A percentile compares a stretch with the other conserved stretches of the same genome.
phyloP scores from a whole-genome alignment of 371 early-diverging fungal species.

The Rhizopus arrhizus region DNA sequence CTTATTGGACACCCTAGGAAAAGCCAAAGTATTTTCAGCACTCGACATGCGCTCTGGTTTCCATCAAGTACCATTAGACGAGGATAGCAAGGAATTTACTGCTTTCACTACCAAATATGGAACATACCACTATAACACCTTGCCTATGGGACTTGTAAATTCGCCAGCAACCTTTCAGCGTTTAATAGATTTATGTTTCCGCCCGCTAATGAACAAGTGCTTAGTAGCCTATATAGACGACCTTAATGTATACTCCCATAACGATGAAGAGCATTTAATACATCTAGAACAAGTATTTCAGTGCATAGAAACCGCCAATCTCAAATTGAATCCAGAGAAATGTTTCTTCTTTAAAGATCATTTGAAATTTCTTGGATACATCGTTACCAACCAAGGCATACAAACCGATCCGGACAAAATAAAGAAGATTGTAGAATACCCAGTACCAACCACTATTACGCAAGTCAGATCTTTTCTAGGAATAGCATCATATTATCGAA shows the following conservation, averaged over 20 bases:
- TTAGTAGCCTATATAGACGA: slow-evolving; percentile 7
- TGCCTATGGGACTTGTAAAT: slow-evolving; percentile 40
- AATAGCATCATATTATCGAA: slow-evolving; percentile 1
- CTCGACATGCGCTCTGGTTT: slow-evolving; percentile 34
- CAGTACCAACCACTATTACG: not conserved
- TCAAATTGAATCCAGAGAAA: not conserved
- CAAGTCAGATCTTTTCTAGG: slow-evolving; percentile 6
- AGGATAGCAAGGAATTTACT: slow-evolving; percentile 39
- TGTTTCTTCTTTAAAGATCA: slow-evolving; percentile 5
- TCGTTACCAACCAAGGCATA: not conserved
- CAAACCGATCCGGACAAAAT: slow-evolving; percentile 1
- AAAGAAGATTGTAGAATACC: slow-evolving; percentile 6
- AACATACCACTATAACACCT: slow-evolving; percentile 22
- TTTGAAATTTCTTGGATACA: slow-evolving; percentile 4
- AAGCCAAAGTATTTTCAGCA: not conserved
- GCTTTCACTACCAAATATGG: slow-evolving; percentile 50
- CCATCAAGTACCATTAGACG: slow-evolving; percentile 33
- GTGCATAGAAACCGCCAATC: not conserved
- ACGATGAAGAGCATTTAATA: not conserved
- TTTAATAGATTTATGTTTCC: slow-evolving; percentile 38
- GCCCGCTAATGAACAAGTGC: slow-evolving; percentile 11
- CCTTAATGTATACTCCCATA: not conserved
- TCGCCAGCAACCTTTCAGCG: slow-evolving; percentile 40
- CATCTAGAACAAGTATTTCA: slow-evolving; percentile 3
- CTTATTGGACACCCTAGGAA: slow-evolving; percentile 29